Evolutionary conservation across 1,284 basidiomycete species (phyloP), one percentile per base, ranked within the genome.

Genomic region (Termitomyces sp.): DNA sequence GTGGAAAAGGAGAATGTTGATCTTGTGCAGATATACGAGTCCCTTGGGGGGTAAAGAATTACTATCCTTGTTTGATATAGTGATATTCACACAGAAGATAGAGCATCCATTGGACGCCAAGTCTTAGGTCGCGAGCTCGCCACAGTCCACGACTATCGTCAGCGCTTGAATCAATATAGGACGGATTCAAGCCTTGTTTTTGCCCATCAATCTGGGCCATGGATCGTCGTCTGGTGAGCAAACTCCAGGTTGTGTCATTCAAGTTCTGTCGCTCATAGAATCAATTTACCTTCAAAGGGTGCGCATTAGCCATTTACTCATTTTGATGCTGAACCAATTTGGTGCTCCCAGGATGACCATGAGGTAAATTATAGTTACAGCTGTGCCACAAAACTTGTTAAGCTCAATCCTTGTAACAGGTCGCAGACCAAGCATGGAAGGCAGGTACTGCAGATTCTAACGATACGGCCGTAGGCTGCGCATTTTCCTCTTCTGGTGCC

Each of bases 391-490:
- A 42, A n/a, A 28, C 30, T 24, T 43, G 3, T 9, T n/a, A 9
- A 43, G 26, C 15, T 9, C 28, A 15, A 44, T 44, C 6, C 26
- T 26, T n/a, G 38, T 49, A 45, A 19, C 49, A 82, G 76, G 74
- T 84, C 38, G 82, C 83, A 4, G 80, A 86, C 65, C 80, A 86
- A 56, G 64, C 77, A 1, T 86, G 82, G 81, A 84, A 84, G 63
- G 79, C 79, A 8, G 85, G 85, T 4, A 81, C 82, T 5, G 78
- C 83, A 3, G 71, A 85, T 62, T 80, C 80, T 12, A 88, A 86
- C 64, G 80, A 87, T 65, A 81, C 81, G 0, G 57, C 74, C n/a
- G 43, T 44, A 7, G 43, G 43, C 26, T 44, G 43, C 17, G 26
- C 43, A 30, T 44, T n/a, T 62, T 68, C 1, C 81, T 81, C 40